phyloP scores from a whole-genome alignment of 176 grass and related monocot genomes.

The Ensete glaucum region DNA sequence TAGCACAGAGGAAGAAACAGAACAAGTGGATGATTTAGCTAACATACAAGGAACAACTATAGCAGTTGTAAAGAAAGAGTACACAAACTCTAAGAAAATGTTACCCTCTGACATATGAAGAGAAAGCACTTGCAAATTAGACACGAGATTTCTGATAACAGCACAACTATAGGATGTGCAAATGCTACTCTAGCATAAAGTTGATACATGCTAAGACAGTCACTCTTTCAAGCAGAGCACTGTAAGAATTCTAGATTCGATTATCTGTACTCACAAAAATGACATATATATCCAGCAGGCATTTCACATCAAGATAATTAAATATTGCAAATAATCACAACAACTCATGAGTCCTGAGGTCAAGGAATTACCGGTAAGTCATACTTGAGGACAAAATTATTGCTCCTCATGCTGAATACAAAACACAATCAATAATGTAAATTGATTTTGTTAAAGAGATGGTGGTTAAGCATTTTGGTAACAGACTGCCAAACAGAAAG shows the following conservation, averaged over 20 bases:
- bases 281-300: not conserved
- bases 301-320: not conserved
- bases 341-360: not conserved
- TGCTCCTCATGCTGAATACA: slow-evolving; percentile 49
- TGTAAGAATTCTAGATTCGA: not conserved
- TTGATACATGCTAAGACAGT: not conserved
- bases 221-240: too few relatives aligned
- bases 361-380: slow-evolving; percentile 69
- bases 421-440: slow-evolving; percentile 27
- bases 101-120: not conserved
- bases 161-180: not conserved
- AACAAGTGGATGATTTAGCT: too few relatives aligned
- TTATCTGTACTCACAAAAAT: not conserved
- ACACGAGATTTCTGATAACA: not conserved
- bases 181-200: not conserved
- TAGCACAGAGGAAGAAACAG: too few relatives aligned
- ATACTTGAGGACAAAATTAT: slow-evolving; percentile 67
- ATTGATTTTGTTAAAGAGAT: not conserved
- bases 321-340: not conserved
- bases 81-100: not conserved
- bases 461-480: not conserved
- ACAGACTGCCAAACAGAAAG: slow-evolving; percentile 8
- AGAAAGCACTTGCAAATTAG: not conserved
- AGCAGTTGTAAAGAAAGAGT: too few relatives aligned
- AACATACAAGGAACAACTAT: too few relatives aligned